Evolutionary conservation across 345 rosid genomes (phyloP).

Genomic region (Nasturtium officinale): DNA sequence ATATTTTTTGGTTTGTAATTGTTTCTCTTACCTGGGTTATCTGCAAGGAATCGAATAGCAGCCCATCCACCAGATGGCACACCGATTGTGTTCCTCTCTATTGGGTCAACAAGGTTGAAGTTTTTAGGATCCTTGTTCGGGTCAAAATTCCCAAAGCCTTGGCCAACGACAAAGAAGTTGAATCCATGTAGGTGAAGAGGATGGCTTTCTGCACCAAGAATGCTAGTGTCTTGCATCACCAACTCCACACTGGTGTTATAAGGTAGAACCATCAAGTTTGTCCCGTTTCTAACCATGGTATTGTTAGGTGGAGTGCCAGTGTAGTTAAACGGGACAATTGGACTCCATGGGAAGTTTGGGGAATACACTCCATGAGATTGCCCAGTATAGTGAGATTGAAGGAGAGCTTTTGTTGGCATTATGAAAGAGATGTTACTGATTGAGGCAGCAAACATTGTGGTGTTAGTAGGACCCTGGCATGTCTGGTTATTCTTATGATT

Average conservation of each 20-base stretch:
- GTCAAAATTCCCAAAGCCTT: slow-evolving; percentile 69
- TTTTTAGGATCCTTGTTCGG: slow-evolving; percentile 56
- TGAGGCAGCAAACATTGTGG: slow-evolving; percentile 65
- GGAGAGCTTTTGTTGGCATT: slow-evolving; percentile 65
- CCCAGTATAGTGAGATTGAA: slow-evolving; percentile 60
- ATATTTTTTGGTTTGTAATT: neutral
- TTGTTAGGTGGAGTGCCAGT: slow-evolving; percentile 65
- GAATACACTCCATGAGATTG: slow-evolving; percentile 55
- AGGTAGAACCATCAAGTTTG: slow-evolving; percentile 61
- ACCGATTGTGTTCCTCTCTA: slow-evolving; percentile 65
- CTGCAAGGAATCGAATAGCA: slow-evolving; percentile 70
- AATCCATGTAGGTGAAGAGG: slow-evolving; percentile 76
- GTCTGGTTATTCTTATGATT: slow-evolving; percentile 53
- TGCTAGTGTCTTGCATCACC: slow-evolving; percentile 69
- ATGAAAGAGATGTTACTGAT: slow-evolving; percentile 63
- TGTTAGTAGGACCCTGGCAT: slow-evolving; percentile 73
- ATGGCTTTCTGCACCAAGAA: slow-evolving; percentile 75
- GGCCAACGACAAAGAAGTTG: slow-evolving; percentile 72
- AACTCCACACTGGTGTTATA: slow-evolving; percentile 65
- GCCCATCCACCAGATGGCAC: slow-evolving; percentile 76
- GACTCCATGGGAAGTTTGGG: slow-evolving; percentile 51
- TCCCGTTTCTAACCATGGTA: slow-evolving; percentile 62
- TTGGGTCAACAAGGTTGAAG: slow-evolving; percentile 59
- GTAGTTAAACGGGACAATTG: slow-evolving; percentile 53
- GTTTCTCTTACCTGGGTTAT: slow-evolving; percentile 62